Conservation (phyloP, 192 early-diverging fungal genomes). For the Backusella luteola region DNA sequence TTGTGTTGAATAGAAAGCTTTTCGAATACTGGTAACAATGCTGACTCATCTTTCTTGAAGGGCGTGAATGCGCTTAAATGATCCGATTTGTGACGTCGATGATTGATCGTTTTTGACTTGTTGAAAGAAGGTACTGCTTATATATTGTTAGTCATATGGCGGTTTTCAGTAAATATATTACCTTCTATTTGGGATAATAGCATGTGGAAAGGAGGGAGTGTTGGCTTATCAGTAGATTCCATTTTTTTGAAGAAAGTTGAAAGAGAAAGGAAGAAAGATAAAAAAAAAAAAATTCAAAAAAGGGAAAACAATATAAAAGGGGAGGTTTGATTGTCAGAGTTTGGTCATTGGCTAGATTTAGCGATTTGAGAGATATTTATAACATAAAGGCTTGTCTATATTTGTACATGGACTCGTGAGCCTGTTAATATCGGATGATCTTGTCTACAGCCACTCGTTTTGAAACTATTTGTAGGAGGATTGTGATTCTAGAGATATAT, state of each 20-base stretch:
- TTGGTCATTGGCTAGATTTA: background rate
- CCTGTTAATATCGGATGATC: background rate
- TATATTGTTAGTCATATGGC: background rate
- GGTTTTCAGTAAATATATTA: background rate
- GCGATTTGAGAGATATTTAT: constrained; percentile 5
- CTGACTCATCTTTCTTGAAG: background rate
- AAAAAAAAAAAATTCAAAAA: background rate
- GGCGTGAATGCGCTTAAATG: background rate
- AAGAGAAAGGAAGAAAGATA: background rate
- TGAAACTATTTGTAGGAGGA: background rate
- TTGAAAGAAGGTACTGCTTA: background rate
- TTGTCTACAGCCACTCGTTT: background rate
- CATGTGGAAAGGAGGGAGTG: constrained; percentile 7
- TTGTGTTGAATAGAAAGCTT: background rate
- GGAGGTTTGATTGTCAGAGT: background rate
- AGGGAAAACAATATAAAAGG: background rate
- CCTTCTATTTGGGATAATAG: background rate
- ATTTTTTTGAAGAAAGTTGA: background rate
- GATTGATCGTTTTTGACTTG: background rate
- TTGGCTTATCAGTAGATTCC: constrained; percentile 6
- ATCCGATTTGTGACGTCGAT: background rate
- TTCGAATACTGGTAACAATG: background rate
- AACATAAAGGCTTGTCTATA: background rate
- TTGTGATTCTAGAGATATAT: too few relatives aligned
- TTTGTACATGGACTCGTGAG: background rate